Evolutionary conservation across 495 filamentous ascomycete genomes (phyloP).

Genomic region (Aspergillus steynii): DNA sequence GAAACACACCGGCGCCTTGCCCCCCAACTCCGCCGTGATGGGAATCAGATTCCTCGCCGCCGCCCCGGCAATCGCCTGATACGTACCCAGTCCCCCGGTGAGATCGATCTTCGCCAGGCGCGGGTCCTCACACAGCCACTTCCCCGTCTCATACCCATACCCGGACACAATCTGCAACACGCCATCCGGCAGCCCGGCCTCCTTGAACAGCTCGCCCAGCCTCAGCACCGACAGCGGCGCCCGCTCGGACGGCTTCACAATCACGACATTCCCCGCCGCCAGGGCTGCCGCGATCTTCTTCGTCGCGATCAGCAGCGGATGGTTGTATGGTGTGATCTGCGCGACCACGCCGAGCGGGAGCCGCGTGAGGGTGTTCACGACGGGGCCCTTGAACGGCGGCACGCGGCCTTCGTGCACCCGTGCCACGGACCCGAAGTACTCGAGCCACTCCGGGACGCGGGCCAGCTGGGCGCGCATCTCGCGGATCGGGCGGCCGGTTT

Average conservation of each 20-base stretch:
- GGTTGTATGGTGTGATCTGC: slow-evolving; percentile 67
- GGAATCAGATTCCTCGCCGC: slow-evolving; percentile 53
- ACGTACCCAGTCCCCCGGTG: slow-evolving; percentile 55
- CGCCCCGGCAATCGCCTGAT: slow-evolving; percentile 44
- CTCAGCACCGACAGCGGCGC: slow-evolving; percentile 58
- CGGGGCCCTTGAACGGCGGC: slow-evolving; percentile 57
- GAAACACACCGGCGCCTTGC: slow-evolving; percentile 59
- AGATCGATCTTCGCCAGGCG: slow-evolving; percentile 61
- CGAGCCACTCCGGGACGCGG: slow-evolving; percentile 62
- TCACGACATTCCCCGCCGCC: slow-evolving; percentile 61
- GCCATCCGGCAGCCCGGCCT: slow-evolving; percentile 57
- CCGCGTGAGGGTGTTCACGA: slow-evolving; percentile 62
- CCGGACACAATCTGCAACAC: slow-evolving; percentile 60
- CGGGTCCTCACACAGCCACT: slow-evolving; percentile 52
- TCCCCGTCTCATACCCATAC: slow-evolving; percentile 53
- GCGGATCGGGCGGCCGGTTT: slow-evolving; percentile 62
- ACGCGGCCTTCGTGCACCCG: slow-evolving; percentile 61
- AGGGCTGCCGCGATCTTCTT: slow-evolving; percentile 64
- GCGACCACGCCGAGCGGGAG: slow-evolving; percentile 62
- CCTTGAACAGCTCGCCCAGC: slow-evolving; percentile 51
- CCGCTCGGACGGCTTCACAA: slow-evolving; percentile 63
- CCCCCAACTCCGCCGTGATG: slow-evolving; percentile 61
- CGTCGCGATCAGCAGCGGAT: slow-evolving; percentile 62
- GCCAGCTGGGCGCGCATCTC: slow-evolving; percentile 67
- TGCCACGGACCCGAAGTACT: slow-evolving; percentile 61